Evolutionary conservation across 2,329 filamentous ascomycete genomes (phyloP).

Genomic region (Pseudogymnoascus sp.): DNA sequence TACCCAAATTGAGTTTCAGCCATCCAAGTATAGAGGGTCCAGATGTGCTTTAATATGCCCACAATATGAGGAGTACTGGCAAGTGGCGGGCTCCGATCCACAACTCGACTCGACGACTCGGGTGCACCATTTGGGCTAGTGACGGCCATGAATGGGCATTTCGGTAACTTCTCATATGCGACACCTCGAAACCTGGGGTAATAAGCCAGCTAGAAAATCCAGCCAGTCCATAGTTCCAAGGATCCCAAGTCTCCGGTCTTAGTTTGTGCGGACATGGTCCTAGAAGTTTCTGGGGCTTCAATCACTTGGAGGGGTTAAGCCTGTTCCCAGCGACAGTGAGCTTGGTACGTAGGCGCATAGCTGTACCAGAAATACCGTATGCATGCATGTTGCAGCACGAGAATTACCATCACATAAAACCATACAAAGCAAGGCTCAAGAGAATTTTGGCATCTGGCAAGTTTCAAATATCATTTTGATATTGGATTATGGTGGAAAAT

Average conservation of each 20-base stretch:
- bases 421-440: neutral
- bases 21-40: neutral
- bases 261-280: neutral
- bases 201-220: neutral
- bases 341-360: neutral
- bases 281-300: neutral
- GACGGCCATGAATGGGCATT: neutral
- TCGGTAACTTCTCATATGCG: neutral
- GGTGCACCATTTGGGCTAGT: neutral
- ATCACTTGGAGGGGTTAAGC: neutral
- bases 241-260: neutral
- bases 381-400: neutral
- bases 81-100: neutral
- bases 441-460: neutral
- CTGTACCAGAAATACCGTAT: neutral
- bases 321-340: neutral
- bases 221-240: too few species aligned
- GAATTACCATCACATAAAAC: neutral
- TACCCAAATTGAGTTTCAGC: neutral
- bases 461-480: neutral
- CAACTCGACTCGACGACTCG: neutral
- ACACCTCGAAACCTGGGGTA: neutral
- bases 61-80: neutral
- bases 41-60: neutral
- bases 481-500: slow-evolving; percentile 15